phyloP scores from a whole-genome alignment of 148 eudicot species.

The Camellia granthamiana region DNA sequence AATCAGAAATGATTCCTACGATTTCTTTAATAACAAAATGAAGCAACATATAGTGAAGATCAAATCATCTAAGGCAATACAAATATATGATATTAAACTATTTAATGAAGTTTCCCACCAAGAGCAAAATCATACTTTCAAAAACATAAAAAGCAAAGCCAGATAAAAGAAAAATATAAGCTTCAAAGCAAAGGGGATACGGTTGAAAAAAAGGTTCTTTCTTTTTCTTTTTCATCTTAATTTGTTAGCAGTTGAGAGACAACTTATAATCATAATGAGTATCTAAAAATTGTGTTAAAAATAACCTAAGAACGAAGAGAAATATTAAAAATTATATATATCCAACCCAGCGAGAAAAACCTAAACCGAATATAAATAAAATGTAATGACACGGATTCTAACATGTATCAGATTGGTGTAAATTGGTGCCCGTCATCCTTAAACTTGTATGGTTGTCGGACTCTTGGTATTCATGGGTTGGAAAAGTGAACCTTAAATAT shows the following conservation, averaged over 20 bases:
- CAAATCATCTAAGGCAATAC: background rate
- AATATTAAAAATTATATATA: background rate
- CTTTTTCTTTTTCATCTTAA: too few relatives aligned
- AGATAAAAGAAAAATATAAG: background rate
- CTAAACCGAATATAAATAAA: background rate
- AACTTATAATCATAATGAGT: background rate
- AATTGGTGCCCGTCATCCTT: too few relatives aligned
- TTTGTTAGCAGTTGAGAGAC: background rate
- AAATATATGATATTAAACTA: background rate
- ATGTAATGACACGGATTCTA: too few relatives aligned
- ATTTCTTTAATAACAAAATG: background rate
- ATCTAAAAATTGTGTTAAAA: conserved; percentile 1
- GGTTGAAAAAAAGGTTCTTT: background rate
- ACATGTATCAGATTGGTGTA: too few relatives aligned
- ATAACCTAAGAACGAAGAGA: background rate
- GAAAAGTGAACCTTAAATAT: too few relatives aligned
- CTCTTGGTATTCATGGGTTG: too few relatives aligned
- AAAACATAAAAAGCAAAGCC: background rate
- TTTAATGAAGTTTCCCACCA: background rate
- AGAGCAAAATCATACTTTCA: background rate
- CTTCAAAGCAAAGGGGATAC: background rate
- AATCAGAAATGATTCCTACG: background rate
- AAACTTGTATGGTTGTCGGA: too few relatives aligned
- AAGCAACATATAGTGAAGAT: background rate
- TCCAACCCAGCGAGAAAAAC: background rate